Evolutionary conservation across 1,284 basidiomycete species (phyloP).

Genomic region (Kalmanozyma brasiliensis): DNA sequence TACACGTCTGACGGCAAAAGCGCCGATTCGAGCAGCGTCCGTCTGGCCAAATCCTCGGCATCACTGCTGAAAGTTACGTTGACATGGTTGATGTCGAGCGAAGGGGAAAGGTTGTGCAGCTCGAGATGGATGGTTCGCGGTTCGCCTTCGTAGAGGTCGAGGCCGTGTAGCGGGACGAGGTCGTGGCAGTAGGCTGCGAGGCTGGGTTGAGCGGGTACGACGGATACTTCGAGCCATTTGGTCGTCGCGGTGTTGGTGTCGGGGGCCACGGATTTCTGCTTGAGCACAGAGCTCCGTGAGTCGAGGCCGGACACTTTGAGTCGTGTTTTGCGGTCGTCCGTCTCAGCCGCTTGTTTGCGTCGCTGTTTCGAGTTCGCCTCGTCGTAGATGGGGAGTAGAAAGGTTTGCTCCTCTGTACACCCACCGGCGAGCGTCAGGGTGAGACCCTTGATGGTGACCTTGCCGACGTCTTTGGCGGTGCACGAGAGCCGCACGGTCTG

Average conservation of each 20-base stretch:
- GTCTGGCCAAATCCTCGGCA: constrained; percentile 79
- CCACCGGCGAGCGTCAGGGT: constrained; percentile 77
- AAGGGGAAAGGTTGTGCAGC: constrained; percentile 79
- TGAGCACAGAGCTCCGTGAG: constrained; percentile 69
- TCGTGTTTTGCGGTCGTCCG: constrained; percentile 75
- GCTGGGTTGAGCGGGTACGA: constrained; percentile 86
- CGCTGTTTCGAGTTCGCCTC: constrained; percentile 77
- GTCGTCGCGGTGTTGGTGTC: not conserved
- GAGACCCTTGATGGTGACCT: constrained; percentile 80
- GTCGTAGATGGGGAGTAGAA: constrained; percentile 80
- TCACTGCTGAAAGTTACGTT: constrained; percentile 88
- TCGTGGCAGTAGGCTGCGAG: constrained; percentile 86
- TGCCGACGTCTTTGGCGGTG: constrained; percentile 76
- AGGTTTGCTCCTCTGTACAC: constrained; percentile 75
- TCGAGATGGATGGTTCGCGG: constrained; percentile 83
- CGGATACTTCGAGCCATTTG: constrained; percentile 75
- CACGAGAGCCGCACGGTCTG: constrained; percentile 80
- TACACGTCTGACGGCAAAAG: constrained; percentile 85
- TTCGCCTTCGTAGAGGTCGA: constrained; percentile 95
- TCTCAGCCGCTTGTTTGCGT: constrained; percentile 73
- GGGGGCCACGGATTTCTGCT: constrained; percentile 11
- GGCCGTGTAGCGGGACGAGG: constrained; percentile 81
- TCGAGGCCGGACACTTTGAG: constrained; percentile 79
- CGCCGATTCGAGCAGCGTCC: constrained; percentile 77
- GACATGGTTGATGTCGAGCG: constrained; percentile 83